These are phyloP conservation scores for Pleurotus citrinopileatus DNA, from an alignment of 768 basidiomycete genomes.

Conservation along the genomic window DNA sequence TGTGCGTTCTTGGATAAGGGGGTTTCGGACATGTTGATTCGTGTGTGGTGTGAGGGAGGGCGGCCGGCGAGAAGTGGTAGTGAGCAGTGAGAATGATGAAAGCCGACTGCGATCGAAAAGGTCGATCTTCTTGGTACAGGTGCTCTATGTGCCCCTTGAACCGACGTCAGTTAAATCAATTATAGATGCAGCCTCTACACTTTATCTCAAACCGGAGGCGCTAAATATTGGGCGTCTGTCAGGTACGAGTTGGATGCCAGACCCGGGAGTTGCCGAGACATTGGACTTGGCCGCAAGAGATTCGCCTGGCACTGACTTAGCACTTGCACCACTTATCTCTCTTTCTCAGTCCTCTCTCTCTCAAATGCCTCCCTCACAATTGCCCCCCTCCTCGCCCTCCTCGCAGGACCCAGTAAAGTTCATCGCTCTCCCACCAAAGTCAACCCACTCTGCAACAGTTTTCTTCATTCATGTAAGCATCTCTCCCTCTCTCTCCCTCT, in stretches of 20 bases:
- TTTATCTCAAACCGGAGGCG: no score
- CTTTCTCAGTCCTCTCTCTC: constrained; percentile 2
- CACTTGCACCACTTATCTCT: constrained; percentile 4
- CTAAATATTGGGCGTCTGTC: no score
- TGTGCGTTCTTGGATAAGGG: constrained; percentile 74
- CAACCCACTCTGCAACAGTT: constrained; percentile 13
- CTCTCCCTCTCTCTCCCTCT: constrained; percentile 20
- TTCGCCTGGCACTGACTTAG: no score
- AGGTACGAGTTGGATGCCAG: neutral
- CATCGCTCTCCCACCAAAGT: constrained; percentile 4
- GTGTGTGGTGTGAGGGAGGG: no score
- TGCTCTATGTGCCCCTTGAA: no score
- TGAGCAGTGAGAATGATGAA: no score
- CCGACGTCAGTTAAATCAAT: no score
- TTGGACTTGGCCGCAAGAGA: neutral
- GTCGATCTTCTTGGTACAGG: no score
- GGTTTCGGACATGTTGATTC: no score
- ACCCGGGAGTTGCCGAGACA: constrained; percentile 4
- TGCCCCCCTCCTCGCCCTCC: constrained; percentile 1
- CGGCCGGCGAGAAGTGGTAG: no score
- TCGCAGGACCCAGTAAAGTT: constrained; percentile 10
- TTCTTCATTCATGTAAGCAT: constrained; percentile 18
- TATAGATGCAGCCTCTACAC: no score
- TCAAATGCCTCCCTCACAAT: neutral
- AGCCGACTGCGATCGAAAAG: no score